Base-by-base conservation (phyloP, 257 asterid species). In the Scutellaria baicalensis region DNA sequence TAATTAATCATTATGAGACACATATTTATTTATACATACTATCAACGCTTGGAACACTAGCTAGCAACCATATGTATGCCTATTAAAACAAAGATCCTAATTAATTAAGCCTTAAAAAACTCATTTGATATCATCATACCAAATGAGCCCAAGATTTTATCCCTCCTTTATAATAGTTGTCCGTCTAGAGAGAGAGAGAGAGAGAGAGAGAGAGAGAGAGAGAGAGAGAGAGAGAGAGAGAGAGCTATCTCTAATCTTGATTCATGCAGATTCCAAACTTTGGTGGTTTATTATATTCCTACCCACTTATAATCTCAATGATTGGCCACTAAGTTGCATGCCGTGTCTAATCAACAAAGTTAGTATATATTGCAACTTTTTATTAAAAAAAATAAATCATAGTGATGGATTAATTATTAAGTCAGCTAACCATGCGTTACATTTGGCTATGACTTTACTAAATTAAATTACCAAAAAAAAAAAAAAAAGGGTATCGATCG, bases 251-350 rank as follows among this genome's bases (percentile, higher is more conserved):
- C 51, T 74, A 66, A 77, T 50, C 66, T 74, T 59, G 73, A 68
- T 68, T 50, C 76, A 64, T 76, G 82, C 78, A 75, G 68, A 75
- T 72, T 72, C 75, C 74, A 55, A 62, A 50, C 9, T 51, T 62
- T 27, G 71, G 59, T 52, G 73, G 56, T 51, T 56, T 64, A 59
- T 56, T 42, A 74, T 55, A 48, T 36, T 67, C 68, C 62, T 60
- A 56, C 84, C 82, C 77, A 71, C 84, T 64, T 71, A 71, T 66
- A 79, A 67, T 80, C 43, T 58, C 79, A 84, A 81, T 84, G 69
- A 84, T 84, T 80, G 81, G 82, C 80, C 83, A 73, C 80, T 84
- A 78, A 59, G 77, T 81, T 81, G 84, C 88, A 81, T 84, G 85
- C 75, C 72, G 35, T 73, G 57, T 57, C 58, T 40, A 12, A 27